Evolutionary conservation across 2,329 filamentous ascomycete genomes (phyloP), one percentile per base, ranked within the genome.

Genomic region (Aureobasidium sp.): DNA sequence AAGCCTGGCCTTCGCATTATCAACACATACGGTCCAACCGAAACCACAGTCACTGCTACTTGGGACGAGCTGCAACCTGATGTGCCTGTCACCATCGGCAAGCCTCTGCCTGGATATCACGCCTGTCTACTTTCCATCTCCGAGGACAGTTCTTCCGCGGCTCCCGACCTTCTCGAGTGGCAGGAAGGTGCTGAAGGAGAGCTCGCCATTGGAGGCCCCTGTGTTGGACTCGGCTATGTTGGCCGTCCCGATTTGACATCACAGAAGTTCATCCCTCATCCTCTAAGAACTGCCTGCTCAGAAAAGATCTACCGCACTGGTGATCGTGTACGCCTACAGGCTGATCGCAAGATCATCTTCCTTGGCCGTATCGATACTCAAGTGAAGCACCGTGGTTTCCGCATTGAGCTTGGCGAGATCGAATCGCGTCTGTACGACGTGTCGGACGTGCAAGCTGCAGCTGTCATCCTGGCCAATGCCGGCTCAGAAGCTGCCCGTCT

Each of bases 371-470:
- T 85, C 27, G 92, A 97, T 71, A 83, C 87, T 65, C 92, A 97
- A 72, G 89, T 97, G 77, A 97, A 97, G 78, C 91, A 97, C 65
- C 87, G 93, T 63, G 92, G 92, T 1, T 96, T 96, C 80, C 83
- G 92, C 63, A 95, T 97, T 67, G 93, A 97, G 76, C 84, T 97
- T 41, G 88, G 87, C 66, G 93, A 97, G 67, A 96, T 97, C 67
- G 91, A 97, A 13, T 53, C 50, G 5, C 34, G 50, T 29, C 50
- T 53, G 2, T 53, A 53, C 36, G 50, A 27, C 6, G 50, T 53
- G n/a, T 23, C 50, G 17, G 36, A 53, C 15, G 50, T 53, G 4
- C 50, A 53, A 53, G 50, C 50, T 29, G 50, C 50, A 27, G 34
- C 50, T 27, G 50, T 53, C 13, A 53, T 53, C 7, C 6, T 53